A percentile compares a stretch with the other conserved stretches of the same genome.
Evolutionary conservation across 2,329 filamentous ascomycete species (phyloP).

Genomic region (Colletotrichum acutatum): DNA sequence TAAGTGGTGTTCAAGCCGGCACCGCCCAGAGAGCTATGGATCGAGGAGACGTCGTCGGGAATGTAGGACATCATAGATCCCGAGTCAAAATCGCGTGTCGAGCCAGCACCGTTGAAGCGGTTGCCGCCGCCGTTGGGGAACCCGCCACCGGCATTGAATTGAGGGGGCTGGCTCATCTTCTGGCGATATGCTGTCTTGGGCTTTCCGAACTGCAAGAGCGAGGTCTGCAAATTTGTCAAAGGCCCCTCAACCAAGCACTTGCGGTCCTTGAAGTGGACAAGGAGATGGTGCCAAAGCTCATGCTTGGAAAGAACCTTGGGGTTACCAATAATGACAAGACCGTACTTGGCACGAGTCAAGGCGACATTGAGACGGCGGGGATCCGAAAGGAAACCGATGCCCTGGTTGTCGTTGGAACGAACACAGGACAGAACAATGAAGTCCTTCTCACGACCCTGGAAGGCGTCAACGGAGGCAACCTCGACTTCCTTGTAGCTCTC

Average conservation of each 20-base stretch:
- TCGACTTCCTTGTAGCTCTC: conserved; percentile 99
- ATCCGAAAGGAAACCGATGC: conserved; percentile 98
- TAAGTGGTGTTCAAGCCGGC: conserved; percentile 85
- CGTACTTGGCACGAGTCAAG: conserved; percentile 95
- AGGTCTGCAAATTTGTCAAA: conserved; percentile 94
- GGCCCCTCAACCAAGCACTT: conserved; percentile 97
- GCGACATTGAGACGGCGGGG: conserved; percentile 97
- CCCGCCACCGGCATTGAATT: conserved; percentile 63
- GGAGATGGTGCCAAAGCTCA: conserved; percentile 94
- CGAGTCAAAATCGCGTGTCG: conserved; percentile 72
- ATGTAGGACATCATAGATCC: conserved; percentile 96
- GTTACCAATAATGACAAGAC: conserved; percentile 95
- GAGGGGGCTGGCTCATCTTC: conserved; percentile 80
- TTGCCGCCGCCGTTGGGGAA: conserved; percentile 43
- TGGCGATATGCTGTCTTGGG: conserved; percentile 94
- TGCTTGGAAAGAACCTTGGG: conserved; percentile 98
- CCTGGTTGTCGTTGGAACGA: conserved; percentile 98
- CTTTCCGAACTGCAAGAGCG: conserved; percentile 91
- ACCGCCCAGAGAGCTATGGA: conserved; percentile 92
- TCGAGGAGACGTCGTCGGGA: conserved; percentile 94
- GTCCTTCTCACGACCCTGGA: conserved; percentile 98
- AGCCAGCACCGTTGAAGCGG: conserved; percentile 40
- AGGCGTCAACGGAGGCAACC: conserved; percentile 97
- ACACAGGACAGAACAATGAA: conserved; percentile 99
- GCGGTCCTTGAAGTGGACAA: conserved; percentile 96